Evolutionary conservation across 176 grass and related monocot genomes (phyloP).

Genomic region (Rhipidocladum racemiflorum): DNA sequence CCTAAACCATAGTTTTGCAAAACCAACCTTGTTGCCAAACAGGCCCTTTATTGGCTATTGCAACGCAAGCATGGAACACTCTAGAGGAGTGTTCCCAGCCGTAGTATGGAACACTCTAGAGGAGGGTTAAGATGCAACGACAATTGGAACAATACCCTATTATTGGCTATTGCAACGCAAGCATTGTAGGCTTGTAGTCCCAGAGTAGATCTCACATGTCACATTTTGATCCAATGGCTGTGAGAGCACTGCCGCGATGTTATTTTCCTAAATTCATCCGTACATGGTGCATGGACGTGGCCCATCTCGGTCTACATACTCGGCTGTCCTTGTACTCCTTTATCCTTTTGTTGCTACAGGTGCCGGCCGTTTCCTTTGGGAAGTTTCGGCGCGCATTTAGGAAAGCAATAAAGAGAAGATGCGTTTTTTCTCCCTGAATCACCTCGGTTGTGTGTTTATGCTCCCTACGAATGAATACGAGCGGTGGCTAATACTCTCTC

Average conservation of each 20-base stretch:
- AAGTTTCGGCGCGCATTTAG: constrained; percentile 36
- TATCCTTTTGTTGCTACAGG: background rate
- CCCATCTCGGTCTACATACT: background rate
- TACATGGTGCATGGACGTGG: background rate
- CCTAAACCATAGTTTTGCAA: no score
- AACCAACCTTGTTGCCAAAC: no score
- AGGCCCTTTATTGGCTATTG: no score
- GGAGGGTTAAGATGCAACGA: background rate
- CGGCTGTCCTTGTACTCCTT: no score
- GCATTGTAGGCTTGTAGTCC: background rate
- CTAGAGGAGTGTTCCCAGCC: no score
- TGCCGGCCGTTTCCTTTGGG: constrained; percentile 16
- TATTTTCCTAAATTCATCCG: background rate
- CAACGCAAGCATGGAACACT: no score
- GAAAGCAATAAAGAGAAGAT: constrained; percentile 17
- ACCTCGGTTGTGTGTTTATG: background rate
- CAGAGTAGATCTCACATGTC: background rate
- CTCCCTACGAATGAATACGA: no score
- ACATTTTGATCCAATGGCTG: background rate
- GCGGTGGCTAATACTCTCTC: no score
- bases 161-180: background rate
- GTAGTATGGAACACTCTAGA: background rate
- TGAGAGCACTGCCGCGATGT: background rate
- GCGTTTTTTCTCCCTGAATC: background rate
- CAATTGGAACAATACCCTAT: background rate